phyloP scores from a whole-genome alignment of 2,329 filamentous ascomycete genomes.

The Aspergillus sergii region DNA sequence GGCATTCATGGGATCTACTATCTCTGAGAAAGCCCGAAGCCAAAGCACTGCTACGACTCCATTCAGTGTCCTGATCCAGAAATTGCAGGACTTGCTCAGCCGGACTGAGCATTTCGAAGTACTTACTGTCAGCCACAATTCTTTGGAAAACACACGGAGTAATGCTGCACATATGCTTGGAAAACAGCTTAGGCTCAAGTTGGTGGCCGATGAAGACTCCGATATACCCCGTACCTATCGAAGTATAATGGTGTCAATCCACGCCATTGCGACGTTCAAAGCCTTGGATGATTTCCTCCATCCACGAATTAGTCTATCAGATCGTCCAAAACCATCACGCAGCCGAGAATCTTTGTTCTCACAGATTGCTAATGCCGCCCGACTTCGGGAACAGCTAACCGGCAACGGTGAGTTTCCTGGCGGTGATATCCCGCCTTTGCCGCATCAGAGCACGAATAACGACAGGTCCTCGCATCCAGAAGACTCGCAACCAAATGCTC shows the following conservation, averaged over 20 bases:
- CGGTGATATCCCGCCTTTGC: constrained; percentile 37
- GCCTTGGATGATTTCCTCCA: constrained; percentile 93
- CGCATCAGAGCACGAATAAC: constrained; percentile 24
- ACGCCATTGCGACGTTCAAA: constrained; percentile 97
- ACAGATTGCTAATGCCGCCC: constrained; percentile 72
- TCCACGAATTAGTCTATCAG: constrained; percentile 80
- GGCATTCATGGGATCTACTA: constrained; percentile 81
- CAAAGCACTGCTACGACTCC: constrained; percentile 74
- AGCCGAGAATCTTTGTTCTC: constrained; percentile 65
- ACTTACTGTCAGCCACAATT: constrained; percentile 89
- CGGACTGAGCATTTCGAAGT: constrained; percentile 98
- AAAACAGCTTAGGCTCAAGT: constrained; percentile 87
- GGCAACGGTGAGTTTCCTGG: constrained; percentile 25
- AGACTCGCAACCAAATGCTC: constrained; percentile 31
- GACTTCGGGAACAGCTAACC: constrained; percentile 57
- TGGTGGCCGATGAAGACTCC: constrained; percentile 83
- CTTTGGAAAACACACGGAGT: constrained; percentile 84
- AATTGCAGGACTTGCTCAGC: constrained; percentile 93
- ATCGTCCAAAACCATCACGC: constrained; percentile 67
- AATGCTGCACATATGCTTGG: constrained; percentile 95
- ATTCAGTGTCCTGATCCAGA: constrained; percentile 88
- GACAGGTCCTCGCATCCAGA: constrained; percentile 19
- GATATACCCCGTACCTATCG: constrained; percentile 85
- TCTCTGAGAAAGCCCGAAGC: constrained; percentile 61
- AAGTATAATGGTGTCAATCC: constrained; percentile 97